A percentile compares a stretch with the other conserved stretches of the same genome.
Conservation (phyloP, 2,329 filamentous ascomycete genomes). For the Ceratocystis papillata region DNA sequence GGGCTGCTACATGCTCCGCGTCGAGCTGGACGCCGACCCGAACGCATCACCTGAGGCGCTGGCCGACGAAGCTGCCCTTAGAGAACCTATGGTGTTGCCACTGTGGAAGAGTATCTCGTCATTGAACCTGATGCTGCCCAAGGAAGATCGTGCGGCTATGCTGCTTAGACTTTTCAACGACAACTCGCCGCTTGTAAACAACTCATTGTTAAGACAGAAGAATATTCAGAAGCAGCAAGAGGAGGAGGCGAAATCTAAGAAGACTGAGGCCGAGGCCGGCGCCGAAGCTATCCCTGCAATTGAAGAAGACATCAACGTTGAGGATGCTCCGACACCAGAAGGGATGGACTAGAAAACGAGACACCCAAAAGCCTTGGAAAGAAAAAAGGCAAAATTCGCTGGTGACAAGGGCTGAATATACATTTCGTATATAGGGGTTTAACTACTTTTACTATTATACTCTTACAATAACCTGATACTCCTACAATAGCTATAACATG, state of each 20-base stretch:
- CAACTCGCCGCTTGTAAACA: slow-evolving; percentile 69
- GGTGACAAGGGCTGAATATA: background rate
- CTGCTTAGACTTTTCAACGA: slow-evolving; percentile 85
- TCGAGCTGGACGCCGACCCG: slow-evolving; percentile 62
- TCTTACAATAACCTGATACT: slow-evolving; percentile 12
- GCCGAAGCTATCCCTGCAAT: slow-evolving; percentile 26
- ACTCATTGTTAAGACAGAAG: slow-evolving; percentile 43
- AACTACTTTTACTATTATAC: background rate
- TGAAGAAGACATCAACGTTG: slow-evolving; percentile 30
- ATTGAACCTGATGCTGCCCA: slow-evolving; percentile 94
- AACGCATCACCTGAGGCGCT: slow-evolving; percentile 19
- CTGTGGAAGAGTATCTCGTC: slow-evolving; percentile 89
- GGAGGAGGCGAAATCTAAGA: slow-evolving; percentile 28
- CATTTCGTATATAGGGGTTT: slow-evolving; percentile 16
- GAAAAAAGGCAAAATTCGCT: background rate
- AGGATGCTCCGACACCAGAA: slow-evolving; percentile 34
- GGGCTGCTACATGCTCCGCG: slow-evolving; percentile 82
- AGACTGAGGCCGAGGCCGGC: slow-evolving; percentile 28
- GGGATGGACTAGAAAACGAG: slow-evolving; percentile 22
- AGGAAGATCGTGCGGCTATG: slow-evolving; percentile 91
- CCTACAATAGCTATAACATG: background rate
- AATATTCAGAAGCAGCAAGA: slow-evolving; percentile 32
- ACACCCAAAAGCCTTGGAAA: background rate
- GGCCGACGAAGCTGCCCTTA: slow-evolving; percentile 37
- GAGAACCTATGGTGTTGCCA: slow-evolving; percentile 76